Evolutionary conservation across 176 grass and related monocot genomes (phyloP), one percentile per base, ranked within the genome.

Genomic region (Triticum turgidum): DNA sequence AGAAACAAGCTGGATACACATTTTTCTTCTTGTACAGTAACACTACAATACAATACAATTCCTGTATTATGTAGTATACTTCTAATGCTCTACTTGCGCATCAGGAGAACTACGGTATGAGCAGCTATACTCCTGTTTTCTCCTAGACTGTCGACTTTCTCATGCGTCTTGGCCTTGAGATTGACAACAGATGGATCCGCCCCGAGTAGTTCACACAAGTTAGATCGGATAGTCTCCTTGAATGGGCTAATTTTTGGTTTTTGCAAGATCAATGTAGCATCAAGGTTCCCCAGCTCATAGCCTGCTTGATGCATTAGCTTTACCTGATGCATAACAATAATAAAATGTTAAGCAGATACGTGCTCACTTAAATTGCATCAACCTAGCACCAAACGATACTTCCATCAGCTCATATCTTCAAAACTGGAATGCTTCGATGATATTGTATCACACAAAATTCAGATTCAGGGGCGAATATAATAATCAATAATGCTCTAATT

Each of bases 41-140:
- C 70, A 70, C 73, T 86, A 65, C 12, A 8, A 64, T 77, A 78
- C 65, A 72, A 47, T 73, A 72, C 39, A 63, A 62, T 69, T 80
- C 24, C 65, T 80, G 76, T 72, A 61, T 69, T 62, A 58, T 47
- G 47, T 56, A 10, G 15, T 58, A 39, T 76, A 24, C 78, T 64
- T 44, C 4, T 3, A 41, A 80, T 42, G 83, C 21, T 61, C 79
- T 93, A 96, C 72, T 99, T 99, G 17, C 83, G 66, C 87, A 92
- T 92, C 25, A 98, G 91, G 61, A 98, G 91, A 84, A 98, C 83
- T 64, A 99, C 94, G 7, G 97, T 99, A 71, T 99, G 97, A 25
- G 97, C 97, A 77, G 97, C 97, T 64, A 99, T 96, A 80, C 97
- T 99, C 84, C 92, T 91, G 42, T 99, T 99, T 79, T 99, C 97